Evolutionary conservation across 495 filamentous ascomycete genomes (phyloP).

Genomic region (Neurospora sp.): DNA sequence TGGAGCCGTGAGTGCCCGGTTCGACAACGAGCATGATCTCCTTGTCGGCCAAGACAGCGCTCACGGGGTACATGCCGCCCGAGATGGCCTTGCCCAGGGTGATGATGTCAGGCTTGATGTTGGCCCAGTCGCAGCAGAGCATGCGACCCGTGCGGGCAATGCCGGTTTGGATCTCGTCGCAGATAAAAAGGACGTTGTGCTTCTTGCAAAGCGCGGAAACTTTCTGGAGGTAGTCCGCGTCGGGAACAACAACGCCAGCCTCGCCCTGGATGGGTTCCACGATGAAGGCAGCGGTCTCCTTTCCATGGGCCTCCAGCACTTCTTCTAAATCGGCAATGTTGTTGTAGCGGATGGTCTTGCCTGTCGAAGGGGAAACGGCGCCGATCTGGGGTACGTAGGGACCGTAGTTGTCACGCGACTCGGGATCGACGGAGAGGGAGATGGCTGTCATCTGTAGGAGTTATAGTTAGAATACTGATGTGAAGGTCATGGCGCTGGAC

Average conservation of each 20-base stretch:
- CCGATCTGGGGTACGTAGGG: conserved; percentile 88
- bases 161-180: conserved; percentile 96
- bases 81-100: conserved; percentile 95
- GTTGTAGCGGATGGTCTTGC: conserved; percentile 73
- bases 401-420: conserved; percentile 94
- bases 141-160: conserved; percentile 91
- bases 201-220: conserved; percentile 83
- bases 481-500: not conserved
- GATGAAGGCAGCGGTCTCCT: conserved; percentile 84
- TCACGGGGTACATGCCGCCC: conserved; percentile 97
- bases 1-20: conserved; percentile 92
- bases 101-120: conserved; percentile 90
- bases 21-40: conserved; percentile 97
- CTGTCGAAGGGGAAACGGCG: conserved; percentile 64
- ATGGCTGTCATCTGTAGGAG: conserved; percentile 73
- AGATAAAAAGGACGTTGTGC: conserved; percentile 89
- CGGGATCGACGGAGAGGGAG: conserved; percentile 86
- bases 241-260: conserved; percentile 91
- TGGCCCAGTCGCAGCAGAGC: conserved; percentile 88
- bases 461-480: not conserved
- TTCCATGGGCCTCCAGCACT: conserved; percentile 68
- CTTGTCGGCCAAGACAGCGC: conserved; percentile 77
- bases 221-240: conserved; percentile 74
- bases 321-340: conserved; percentile 70
- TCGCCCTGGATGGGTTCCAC: conserved; percentile 98